phyloP scores from a whole-genome alignment of 179 eudicot genomes.

The Heliamphora pulchella region DNA sequence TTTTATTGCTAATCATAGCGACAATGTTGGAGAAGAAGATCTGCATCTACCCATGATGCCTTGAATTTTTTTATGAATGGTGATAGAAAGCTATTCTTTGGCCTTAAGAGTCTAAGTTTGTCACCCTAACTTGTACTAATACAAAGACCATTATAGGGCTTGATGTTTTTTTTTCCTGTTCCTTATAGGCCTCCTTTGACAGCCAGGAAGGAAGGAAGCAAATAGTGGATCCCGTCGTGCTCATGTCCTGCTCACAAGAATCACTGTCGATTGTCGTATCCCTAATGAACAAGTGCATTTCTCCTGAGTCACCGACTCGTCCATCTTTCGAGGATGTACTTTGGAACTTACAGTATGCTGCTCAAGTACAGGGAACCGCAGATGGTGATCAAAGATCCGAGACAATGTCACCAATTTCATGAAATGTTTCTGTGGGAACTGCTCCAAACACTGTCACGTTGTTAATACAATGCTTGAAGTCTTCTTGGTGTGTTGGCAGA shows the following conservation, averaged over 20 bases:
- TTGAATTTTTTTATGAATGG: too few species aligned
- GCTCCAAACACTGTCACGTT: neutral
- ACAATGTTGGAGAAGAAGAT: too few species aligned
- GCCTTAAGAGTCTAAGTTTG: too few species aligned
- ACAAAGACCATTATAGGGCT: neutral
- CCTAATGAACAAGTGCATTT: conserved; percentile 50
- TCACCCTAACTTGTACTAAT: neutral
- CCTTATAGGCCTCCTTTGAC: conserved; percentile 43
- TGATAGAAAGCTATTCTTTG: too few species aligned
- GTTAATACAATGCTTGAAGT: neutral
- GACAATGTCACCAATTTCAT: conserved; percentile 19
- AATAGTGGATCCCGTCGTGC: conserved; percentile 47
- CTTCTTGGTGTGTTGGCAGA: neutral
- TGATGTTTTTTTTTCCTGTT: too few species aligned
- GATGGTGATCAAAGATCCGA: conserved; percentile 42
- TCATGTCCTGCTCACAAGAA: conserved; percentile 47
- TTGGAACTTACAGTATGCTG: conserved; percentile 78
- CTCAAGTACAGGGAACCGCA: conserved; percentile 52
- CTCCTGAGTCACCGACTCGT: conserved; percentile 45
- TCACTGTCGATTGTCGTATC: conserved; percentile 46
- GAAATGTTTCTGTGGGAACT: neutral
- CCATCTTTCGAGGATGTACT: conserved; percentile 74
- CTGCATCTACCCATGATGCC: too few species aligned
- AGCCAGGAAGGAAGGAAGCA: conserved; percentile 40
- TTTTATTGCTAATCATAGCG: too few species aligned